Evolutionary conservation across 2,329 filamentous ascomycete genomes (phyloP), one percentile per base, ranked within the genome.

Genomic region (Zalaria sp.): DNA sequence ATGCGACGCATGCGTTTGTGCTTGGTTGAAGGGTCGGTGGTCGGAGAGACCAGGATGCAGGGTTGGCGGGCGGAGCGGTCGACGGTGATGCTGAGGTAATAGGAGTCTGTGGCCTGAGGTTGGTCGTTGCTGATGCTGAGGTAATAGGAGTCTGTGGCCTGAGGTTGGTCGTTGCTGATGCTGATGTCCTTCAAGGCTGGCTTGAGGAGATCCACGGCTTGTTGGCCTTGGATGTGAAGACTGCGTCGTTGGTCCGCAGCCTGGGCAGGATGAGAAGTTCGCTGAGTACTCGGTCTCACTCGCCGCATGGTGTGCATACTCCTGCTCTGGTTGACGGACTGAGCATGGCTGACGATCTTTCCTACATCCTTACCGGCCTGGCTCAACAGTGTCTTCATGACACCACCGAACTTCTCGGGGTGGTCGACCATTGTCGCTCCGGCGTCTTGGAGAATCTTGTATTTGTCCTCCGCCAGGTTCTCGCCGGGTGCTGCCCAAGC

Each of bases 351-450:
- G 28, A 40, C 38, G 53, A 61, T 64, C 45, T 62, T 61, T 43
- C 54, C 51, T 28, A 66, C 57, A 42, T 60, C 55, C 43, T 63
- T 49, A 47, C 62, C 64, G 38, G 59, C 59, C 32, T 63, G 60
- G 10, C 57, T 60, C 3, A 87, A 62, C 9, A 83, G 63, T 3
- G 63, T 61, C 56, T 77, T 81, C 68, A 88, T 75, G 0, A 75
- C 73, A 18, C 70, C 64, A 0, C 83, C 83, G 46, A 89, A 82
- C 47, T 82, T 78, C 38, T 82, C 79, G 0, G 83, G 83, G 53
- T 88, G 83, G 45, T 83, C 75, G 3, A 87, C 77, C 59, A 88
- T 76, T 0, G 72, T 73, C 0, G 74, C 81, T 2, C 81, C 81
- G 8, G 72, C 81, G 42, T 70, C 64, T 54, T 77, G 64, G n/a